phyloP scores from a whole-genome alignment of 23 red algal species.

The Gracilaria vermiculophylla region DNA sequence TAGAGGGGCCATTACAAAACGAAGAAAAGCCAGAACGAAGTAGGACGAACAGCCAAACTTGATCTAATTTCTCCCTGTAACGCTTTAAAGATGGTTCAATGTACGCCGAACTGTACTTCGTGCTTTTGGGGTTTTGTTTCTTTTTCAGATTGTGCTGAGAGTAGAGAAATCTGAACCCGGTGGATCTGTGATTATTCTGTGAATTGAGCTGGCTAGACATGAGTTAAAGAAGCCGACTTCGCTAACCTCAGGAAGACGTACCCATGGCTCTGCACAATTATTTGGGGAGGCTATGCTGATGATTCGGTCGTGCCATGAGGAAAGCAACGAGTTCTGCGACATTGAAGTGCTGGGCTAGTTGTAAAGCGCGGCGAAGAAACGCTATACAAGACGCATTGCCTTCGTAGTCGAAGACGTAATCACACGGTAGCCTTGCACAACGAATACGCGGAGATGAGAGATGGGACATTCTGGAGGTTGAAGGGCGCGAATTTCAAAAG shows the following conservation, averaged over 20 bases:
- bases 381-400: no score
- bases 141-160: not conserved
- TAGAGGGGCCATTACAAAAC: slow-evolving; percentile 9
- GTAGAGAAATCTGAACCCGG: not conserved
- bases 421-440: no score
- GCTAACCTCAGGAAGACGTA: not conserved
- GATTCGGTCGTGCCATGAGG: not conserved
- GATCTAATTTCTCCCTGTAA: not conserved
- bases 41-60: not conserved
- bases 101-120: not conserved
- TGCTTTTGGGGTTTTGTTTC: not conserved
- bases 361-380: no score
- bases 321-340: not conserved
- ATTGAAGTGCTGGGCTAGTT: no score
- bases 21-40: slow-evolving; percentile 2
- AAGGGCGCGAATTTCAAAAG: no score
- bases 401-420: no score
- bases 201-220: not conserved
- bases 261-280: not conserved
- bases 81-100: not conserved
- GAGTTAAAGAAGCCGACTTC: not conserved
- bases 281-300: not conserved
- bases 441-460: no score
- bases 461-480: no score
- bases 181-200: not conserved